Evolutionary conservation across 225 moss, liverwort and hornwort species (phyloP).

Genomic region (Climacium dendroides): DNA sequence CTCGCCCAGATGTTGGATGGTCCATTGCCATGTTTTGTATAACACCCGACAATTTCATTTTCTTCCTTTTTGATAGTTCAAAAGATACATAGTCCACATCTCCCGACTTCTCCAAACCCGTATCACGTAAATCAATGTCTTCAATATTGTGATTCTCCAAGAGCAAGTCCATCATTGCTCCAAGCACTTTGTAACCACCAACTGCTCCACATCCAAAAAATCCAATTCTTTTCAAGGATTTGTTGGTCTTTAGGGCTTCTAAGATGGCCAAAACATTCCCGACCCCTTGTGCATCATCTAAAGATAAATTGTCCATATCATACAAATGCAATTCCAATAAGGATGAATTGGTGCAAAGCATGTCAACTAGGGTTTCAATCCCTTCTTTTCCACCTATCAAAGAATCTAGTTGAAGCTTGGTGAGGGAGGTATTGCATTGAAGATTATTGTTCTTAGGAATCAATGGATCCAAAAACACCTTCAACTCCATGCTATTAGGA

Average conservation of each 20-base stretch:
- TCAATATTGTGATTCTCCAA: background rate
- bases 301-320: rapidly evolving
- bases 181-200: background rate
- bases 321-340: rapidly evolving
- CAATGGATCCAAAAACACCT: background rate
- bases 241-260: background rate
- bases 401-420: rapidly evolving
- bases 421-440: background rate
- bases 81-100: background rate
- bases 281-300: rapidly evolving
- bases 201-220: rapidly evolving
- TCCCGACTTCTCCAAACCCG: rapidly evolving
- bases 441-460: background rate
- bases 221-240: background rate
- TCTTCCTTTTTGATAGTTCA: background rate
- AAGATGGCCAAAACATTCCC: background rate
- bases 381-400: background rate
- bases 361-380: background rate
- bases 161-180: background rate
- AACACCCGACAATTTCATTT: background rate
- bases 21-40: background rate
- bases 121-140: rapidly evolving
- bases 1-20: background rate
- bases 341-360: background rate
- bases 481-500: background rate